These are phyloP conservation scores for Heracleum sosnowskyi DNA, from an alignment of 129 eudicot species.

Conservation along the genomic window DNA sequence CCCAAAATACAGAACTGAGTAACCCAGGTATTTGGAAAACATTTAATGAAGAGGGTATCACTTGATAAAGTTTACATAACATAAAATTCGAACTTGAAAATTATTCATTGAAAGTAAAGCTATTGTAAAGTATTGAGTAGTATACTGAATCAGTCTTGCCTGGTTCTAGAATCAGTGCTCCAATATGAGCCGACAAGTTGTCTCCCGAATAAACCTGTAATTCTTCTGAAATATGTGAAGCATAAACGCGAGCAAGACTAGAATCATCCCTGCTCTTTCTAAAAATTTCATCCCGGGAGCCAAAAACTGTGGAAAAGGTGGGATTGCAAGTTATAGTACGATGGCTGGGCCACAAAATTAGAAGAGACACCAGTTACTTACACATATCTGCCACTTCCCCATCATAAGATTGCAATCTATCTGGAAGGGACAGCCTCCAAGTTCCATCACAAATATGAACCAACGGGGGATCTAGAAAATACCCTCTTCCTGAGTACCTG, in stretches of 20 bases:
- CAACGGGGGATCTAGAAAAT: constrained; percentile 76
- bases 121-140: background rate
- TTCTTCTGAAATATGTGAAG: constrained; percentile 46
- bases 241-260: constrained; percentile 44
- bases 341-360: background rate
- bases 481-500: constrained; percentile 96
- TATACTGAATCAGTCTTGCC: constrained; percentile 36
- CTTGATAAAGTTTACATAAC: background rate
- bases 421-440: constrained; percentile 71
- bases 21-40: background rate
- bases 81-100: background rate
- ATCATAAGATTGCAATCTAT: constrained; percentile 27
- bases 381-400: constrained; percentile 34
- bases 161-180: constrained; percentile 90
- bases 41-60: background rate
- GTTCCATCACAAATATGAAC: constrained; percentile 49
- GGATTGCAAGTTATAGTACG: constrained; percentile 6
- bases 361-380: constrained; percentile 28
- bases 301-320: constrained; percentile 41
- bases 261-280: constrained; percentile 58
- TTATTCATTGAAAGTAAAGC: background rate
- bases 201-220: constrained; percentile 33
- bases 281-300: constrained; percentile 58
- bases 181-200: constrained; percentile 30
- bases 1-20: background rate